Evolutionary conservation across 2,329 filamentous ascomycete genomes (phyloP).

Genomic region (Colletotrichum tofieldiae): DNA sequence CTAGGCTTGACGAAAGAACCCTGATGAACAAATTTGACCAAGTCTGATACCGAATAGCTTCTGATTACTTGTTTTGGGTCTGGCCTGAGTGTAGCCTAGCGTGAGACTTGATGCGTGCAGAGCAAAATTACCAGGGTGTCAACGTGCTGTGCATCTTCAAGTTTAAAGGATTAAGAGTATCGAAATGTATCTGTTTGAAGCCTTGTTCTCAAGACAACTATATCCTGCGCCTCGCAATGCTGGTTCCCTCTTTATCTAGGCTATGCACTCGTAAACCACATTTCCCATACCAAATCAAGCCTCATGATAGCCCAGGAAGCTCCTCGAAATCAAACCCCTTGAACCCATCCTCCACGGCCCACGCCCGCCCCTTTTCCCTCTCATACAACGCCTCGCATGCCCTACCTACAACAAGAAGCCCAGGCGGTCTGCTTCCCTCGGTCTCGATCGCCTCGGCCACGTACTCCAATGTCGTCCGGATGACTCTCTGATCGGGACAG

Average conservation of each 20-base stretch:
- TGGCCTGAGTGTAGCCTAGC: too few relatives aligned
- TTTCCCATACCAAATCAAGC: too few relatives aligned
- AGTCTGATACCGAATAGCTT: too few relatives aligned
- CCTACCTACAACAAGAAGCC: conserved; percentile 86
- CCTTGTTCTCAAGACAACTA: too few relatives aligned
- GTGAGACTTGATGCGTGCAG: too few relatives aligned
- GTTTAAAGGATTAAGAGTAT: too few relatives aligned
- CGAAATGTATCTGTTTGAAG: too few relatives aligned
- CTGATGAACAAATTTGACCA: too few relatives aligned
- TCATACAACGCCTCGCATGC: conserved; percentile 85
- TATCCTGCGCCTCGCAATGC: conserved; percentile 13
- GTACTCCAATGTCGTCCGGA: conserved; percentile 85
- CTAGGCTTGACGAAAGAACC: too few relatives aligned
- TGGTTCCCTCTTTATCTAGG: not conserved
- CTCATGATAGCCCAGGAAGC: conserved; percentile 31
- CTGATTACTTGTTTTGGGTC: too few relatives aligned
- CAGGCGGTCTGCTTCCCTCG: conserved; percentile 90
- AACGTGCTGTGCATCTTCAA: too few relatives aligned
- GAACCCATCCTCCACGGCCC: conserved; percentile 92
- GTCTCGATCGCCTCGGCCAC: conserved; percentile 89
- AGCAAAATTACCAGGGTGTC: too few relatives aligned
- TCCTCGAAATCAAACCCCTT: conserved; percentile 74
- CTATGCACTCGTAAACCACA: not conserved
- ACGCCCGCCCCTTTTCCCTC: conserved; percentile 72
- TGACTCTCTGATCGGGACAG: conserved; percentile 93